Percentiles rank a stretch among this genome's conserved stretches.
Conservation (phyloP, 2,329 filamentous ascomycete genomes). For the Exophiala aquamarina region DNA sequence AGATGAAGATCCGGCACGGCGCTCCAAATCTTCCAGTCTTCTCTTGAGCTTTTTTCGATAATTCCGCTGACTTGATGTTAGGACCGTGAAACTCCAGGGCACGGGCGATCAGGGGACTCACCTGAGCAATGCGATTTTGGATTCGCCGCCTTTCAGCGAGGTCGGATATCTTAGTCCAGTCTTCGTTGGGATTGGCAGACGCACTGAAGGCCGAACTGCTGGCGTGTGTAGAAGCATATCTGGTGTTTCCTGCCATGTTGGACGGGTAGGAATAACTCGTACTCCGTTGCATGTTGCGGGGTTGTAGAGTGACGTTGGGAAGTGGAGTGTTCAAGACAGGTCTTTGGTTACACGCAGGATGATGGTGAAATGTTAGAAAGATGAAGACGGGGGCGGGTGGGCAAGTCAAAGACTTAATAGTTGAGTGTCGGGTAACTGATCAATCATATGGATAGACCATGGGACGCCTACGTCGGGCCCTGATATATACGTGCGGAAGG, state of each 20-base stretch:
- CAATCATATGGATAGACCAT: conserved; percentile 17
- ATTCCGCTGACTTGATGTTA: conserved; percentile 32
- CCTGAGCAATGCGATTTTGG: conserved; percentile 93
- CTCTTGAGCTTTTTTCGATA: conserved; percentile 67
- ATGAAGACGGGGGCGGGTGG: not conserved
- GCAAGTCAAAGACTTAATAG: conserved; percentile 19
- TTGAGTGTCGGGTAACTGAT: conserved; percentile 13
- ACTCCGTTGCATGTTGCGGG: conserved; percentile 25
- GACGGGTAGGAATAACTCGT: conserved; percentile 26
- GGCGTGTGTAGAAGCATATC: conserved; percentile 55
- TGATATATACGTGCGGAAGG: conserved; percentile 15
- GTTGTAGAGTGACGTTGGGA: no score
- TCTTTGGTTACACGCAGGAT: not conserved
- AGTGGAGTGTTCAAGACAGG: not conserved
- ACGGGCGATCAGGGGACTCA: conserved; percentile 3
- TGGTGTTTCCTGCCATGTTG: conserved; percentile 23
- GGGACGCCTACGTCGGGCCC: conserved; percentile 22
- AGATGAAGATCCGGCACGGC: conserved; percentile 61
- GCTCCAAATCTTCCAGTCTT: conserved; percentile 64
- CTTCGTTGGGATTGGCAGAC: conserved; percentile 92
- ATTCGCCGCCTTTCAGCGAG: conserved; percentile 90
- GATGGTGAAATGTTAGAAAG: conserved; percentile 8
- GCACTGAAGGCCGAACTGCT: conserved; percentile 94
- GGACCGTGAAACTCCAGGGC: no score
- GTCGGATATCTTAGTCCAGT: conserved; percentile 99